Percentiles rank a stretch among this genome's conserved stretches.
Conservation (phyloP, 1,284 basidiomycete genomes). For the Melampsora americana region DNA sequence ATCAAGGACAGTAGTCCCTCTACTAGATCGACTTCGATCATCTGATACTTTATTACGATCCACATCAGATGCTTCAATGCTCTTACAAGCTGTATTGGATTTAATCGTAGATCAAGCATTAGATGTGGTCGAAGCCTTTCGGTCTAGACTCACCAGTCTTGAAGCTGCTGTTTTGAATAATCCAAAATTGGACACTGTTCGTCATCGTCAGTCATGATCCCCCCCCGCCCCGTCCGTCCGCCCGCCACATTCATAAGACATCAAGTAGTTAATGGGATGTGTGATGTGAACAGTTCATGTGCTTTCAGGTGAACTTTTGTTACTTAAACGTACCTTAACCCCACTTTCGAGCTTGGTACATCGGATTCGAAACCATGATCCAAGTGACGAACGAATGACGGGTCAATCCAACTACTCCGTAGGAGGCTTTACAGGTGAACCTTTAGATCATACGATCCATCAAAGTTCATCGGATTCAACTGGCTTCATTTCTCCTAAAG, state of each 20-base stretch:
- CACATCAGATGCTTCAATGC: conserved; percentile 46
- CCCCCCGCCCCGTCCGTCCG: conserved; percentile 1
- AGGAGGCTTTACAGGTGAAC: not conserved
- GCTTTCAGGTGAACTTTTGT: conserved; percentile 45
- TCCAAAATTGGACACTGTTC: conserved; percentile 46
- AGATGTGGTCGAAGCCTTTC: conserved; percentile 44
- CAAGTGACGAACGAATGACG: not conserved
- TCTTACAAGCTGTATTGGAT: conserved; percentile 47
- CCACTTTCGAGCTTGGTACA: conserved; percentile 45
- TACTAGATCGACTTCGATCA: conserved; percentile 38
- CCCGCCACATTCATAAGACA: no score
- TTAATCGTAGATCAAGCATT: conserved; percentile 46
- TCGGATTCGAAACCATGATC: conserved; percentile 45
- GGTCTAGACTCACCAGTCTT: conserved; percentile 44
- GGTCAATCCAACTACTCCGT: not conserved
- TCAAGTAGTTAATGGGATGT: no score
- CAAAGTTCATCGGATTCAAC: not conserved
- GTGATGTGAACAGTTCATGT: conserved; percentile 35
- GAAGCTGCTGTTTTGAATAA: conserved; percentile 45
- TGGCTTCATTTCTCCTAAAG: conserved; percentile 25
- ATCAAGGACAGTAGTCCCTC: conserved; percentile 22
- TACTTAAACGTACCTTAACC: conserved; percentile 45
- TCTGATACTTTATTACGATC: conserved; percentile 45
- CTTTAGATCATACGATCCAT: conserved; percentile 3
- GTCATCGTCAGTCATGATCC: conserved; percentile 38